Conservation (phyloP, 2,329 filamentous ascomycete genomes). For the Stachybotrys elegans region DNA sequence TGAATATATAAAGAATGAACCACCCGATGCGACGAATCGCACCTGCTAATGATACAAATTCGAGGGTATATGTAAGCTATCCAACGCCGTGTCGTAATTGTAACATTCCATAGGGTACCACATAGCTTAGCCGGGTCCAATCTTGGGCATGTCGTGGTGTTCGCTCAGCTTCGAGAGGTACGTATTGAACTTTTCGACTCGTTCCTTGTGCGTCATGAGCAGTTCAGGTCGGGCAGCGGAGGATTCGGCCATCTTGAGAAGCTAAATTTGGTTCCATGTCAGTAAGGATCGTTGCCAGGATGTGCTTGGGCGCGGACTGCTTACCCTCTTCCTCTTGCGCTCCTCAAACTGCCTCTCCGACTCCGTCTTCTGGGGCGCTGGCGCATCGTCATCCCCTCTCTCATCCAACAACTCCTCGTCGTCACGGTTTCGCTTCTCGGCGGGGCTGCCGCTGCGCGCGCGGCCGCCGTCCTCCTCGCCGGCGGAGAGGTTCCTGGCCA, state of each 20-base stretch:
- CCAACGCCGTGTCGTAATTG: too few species aligned
- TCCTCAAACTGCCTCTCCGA: constrained; percentile 80
- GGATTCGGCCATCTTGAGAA: constrained; percentile 71
- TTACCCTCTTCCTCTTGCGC: constrained; percentile 70
- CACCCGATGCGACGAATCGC: too few species aligned
- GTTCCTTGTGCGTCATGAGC: constrained; percentile 93
- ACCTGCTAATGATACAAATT: too few species aligned
- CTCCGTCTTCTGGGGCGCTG: constrained; percentile 65
- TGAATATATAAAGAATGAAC: too few species aligned
- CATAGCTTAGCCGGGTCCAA: constrained; percentile 54
- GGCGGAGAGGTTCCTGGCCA: constrained; percentile 41
- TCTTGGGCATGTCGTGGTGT: constrained; percentile 91
- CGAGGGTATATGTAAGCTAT: too few species aligned
- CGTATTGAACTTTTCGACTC: constrained; percentile 91
- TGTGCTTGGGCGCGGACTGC: too few species aligned
- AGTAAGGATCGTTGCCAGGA: too few species aligned
- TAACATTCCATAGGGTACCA: too few species aligned
- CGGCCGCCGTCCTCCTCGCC: constrained; percentile 18
- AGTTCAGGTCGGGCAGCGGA: constrained; percentile 62
- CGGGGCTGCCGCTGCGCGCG: constrained; percentile 15
- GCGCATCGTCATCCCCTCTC: constrained; percentile 24
- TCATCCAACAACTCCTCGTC: constrained; percentile 24
- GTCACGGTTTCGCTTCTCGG: constrained; percentile 16
- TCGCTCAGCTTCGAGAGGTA: constrained; percentile 90
- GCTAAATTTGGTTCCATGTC: constrained; percentile 38